A percentile compares a stretch with the other conserved stretches of the same genome.
Evolutionary conservation across 139 green algal species (phyloP).

Genomic region (Chlamydomonas applanata): DNA sequence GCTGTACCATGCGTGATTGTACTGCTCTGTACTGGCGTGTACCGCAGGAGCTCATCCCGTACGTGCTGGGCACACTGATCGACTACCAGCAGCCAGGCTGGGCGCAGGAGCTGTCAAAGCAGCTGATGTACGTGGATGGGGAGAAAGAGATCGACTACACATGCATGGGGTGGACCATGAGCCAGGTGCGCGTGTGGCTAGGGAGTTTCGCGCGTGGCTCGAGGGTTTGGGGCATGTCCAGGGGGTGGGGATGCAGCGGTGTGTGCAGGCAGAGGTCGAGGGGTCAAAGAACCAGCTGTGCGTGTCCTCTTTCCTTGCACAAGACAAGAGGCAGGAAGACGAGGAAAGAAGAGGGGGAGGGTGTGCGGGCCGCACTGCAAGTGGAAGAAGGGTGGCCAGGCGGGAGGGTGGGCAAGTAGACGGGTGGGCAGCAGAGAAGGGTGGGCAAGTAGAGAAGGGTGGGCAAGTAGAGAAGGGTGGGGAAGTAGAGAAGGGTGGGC

Average conservation of each 20-base stretch:
- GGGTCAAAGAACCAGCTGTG: not conserved
- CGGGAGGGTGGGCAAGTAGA: no score
- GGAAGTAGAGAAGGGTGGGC: no score
- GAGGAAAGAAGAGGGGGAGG: not conserved
- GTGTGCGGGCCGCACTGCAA: not conserved
- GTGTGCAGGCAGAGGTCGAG: not conserved
- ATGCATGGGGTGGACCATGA: not conserved
- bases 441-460: no score
- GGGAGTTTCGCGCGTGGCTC: no score
- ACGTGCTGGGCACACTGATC: conserved; percentile 21
- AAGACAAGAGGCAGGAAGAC: not conserved
- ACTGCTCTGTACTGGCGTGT: conserved; percentile 3
- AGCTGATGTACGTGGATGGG: conserved; percentile 4
- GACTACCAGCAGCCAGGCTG: conserved; percentile 8
- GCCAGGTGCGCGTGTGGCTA: not conserved
- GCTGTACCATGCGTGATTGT: no score
- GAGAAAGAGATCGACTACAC: not conserved
- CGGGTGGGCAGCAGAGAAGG: no score
- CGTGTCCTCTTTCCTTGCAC: no score
- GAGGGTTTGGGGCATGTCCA: no score
- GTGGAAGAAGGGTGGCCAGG: no score
- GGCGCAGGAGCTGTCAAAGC: not conserved
- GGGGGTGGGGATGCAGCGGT: not conserved
- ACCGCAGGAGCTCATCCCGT: conserved; percentile 8
- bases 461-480: no score